phyloP scores from a whole-genome alignment of 805 yeast species.

The Saccharomycopsis olivae region DNA sequence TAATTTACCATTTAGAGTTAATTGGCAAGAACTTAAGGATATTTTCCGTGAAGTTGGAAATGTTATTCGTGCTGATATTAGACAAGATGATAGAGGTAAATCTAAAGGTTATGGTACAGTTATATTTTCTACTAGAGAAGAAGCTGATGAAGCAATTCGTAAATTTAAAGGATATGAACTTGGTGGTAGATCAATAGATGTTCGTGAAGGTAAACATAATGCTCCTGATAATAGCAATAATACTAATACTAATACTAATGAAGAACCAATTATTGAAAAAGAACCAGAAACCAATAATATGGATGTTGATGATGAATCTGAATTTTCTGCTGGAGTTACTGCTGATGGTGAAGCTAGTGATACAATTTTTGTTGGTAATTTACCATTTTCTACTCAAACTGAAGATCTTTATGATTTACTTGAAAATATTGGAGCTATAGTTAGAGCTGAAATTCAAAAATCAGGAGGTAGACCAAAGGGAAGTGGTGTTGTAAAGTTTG shows the following conservation, averaged over 20 bases:
- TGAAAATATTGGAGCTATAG: constrained; percentile 71
- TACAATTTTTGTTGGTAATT: constrained; percentile 58
- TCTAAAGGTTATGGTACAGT: constrained; percentile 86
- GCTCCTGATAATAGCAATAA: neutral
- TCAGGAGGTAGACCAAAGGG: constrained; percentile 65
- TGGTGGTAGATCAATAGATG: constrained; percentile 71
- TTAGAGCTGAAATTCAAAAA: constrained; percentile 60
- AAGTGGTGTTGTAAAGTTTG: constrained; percentile 75
- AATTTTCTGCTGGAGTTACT: constrained; percentile 53
- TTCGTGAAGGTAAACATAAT: constrained; percentile 54
- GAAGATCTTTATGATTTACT: constrained; percentile 79
- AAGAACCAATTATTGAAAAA: constrained; percentile 6
- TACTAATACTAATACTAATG: neutral
- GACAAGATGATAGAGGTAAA: constrained; percentile 53
- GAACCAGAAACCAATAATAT: neutral
- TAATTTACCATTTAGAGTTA: constrained; percentile 71
- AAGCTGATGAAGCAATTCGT: constrained; percentile 62
- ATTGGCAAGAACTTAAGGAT: constrained; percentile 82
- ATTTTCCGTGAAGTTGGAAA: constrained; percentile 68
- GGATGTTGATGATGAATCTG: constrained; percentile 17
- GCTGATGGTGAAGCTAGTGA: constrained; percentile 53
- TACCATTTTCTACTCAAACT: constrained; percentile 84
- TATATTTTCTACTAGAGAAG: constrained; percentile 51
- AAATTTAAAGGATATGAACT: constrained; percentile 57
- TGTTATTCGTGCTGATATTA: constrained; percentile 76